Evolutionary conservation across 129 eudicot species (phyloP).

Genomic region (Helichrysum umbraculigerum): DNA sequence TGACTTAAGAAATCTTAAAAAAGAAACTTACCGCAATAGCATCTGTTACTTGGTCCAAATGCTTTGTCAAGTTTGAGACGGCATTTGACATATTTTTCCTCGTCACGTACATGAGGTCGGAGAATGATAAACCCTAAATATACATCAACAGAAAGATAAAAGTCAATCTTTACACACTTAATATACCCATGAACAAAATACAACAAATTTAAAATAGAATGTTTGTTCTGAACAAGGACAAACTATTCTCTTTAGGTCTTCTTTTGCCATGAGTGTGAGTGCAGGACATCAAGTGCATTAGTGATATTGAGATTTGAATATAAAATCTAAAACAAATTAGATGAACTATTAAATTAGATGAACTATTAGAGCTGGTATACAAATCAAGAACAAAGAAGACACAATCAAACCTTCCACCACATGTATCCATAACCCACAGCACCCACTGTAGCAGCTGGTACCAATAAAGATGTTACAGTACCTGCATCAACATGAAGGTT

Average conservation of each 20-base stretch:
- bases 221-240: not conserved
- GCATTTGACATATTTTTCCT: slow-evolving; percentile 75
- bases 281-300: slow-evolving; percentile 6
- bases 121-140: slow-evolving; percentile 69
- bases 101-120: slow-evolving; percentile 93
- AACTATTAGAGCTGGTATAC: slow-evolving; percentile 3
- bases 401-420: slow-evolving; percentile 89
- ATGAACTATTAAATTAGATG: not conserved
- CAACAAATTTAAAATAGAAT: not conserved
- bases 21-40: slow-evolving; percentile 73
- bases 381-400: slow-evolving; percentile 5
- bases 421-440: slow-evolving; percentile 89
- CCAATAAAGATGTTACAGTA: slow-evolving; percentile 50
- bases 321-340: not conserved
- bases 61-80: slow-evolving; percentile 78
- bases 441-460: slow-evolving; percentile 86
- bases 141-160: slow-evolving; percentile 23
- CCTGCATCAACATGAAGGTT: slow-evolving; percentile 37
- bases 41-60: slow-evolving; percentile 80
- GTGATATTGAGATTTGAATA: not conserved
- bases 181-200: not conserved
- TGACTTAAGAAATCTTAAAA: not conserved
- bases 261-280: slow-evolving; percentile 19
- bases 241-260: slow-evolving; percentile 17
- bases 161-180: slow-evolving; percentile 10